phyloP scores from a whole-genome alignment of 176 grass and related monocot species.

The Rhynchospora breviuscula region DNA sequence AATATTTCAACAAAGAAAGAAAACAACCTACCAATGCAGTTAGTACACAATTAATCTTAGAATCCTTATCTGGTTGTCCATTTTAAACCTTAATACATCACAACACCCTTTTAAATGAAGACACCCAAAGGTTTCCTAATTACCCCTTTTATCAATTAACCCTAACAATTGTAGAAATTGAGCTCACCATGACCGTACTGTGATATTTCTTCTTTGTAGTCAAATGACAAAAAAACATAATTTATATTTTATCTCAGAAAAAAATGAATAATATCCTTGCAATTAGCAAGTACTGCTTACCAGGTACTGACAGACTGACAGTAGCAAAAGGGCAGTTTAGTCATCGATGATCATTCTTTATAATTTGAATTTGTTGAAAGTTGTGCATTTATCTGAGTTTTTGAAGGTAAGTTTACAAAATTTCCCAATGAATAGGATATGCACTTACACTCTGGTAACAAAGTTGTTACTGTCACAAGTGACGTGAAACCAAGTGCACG shows the following conservation, averaged over 20 bases:
- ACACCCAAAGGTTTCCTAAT: too few species aligned
- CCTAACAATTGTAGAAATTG: too few species aligned
- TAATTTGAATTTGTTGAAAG: background rate
- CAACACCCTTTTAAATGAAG: too few species aligned
- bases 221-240: too few species aligned
- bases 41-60: too few species aligned
- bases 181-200: too few species aligned
- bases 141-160: too few species aligned
- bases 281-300: background rate
- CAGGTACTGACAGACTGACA: background rate
- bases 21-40: too few species aligned
- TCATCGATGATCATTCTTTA: background rate
- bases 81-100: too few species aligned
- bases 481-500: slow-evolving; percentile 81
- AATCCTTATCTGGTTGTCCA: too few species aligned
- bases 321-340: background rate
- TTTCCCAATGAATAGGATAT: background rate
- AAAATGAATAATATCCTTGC: background rate
- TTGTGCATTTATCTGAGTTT: background rate
- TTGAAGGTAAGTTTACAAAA: background rate
- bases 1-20: background rate
- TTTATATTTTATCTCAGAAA: too few species aligned
- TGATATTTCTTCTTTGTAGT: too few species aligned
- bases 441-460: slow-evolving; percentile 75
- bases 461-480: slow-evolving; percentile 60